Evolutionary conservation across 805 yeast genomes (phyloP).

Genomic region (Kodamaea lidongshanica): DNA sequence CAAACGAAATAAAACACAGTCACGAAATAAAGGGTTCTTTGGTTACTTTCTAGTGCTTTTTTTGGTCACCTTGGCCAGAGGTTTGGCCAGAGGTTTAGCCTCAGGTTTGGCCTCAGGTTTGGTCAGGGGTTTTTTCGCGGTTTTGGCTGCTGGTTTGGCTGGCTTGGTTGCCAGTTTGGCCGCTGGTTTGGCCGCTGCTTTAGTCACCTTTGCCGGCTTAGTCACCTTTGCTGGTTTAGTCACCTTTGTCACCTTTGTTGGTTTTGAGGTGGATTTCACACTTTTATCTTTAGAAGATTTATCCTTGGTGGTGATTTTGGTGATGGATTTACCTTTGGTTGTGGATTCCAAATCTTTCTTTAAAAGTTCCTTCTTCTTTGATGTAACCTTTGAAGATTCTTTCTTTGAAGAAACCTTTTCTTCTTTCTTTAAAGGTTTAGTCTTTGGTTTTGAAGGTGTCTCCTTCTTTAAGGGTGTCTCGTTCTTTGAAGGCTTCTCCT

Average conservation of each 20-base stretch:
- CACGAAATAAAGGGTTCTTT: slow-evolving; percentile 4
- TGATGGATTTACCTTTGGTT: too few species aligned
- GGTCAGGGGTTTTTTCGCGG: too few species aligned
- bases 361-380: slow-evolving; percentile 21
- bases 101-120: slow-evolving; percentile 9
- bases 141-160: too few species aligned
- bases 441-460: slow-evolving; percentile 4
- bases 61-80: slow-evolving; percentile 13
- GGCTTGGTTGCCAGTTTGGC: slow-evolving; percentile 13
- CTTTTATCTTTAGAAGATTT: too few species aligned
- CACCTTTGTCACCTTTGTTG: slow-evolving; percentile 1
- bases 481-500: slow-evolving; percentile 19
- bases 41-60: slow-evolving; percentile 8
- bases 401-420: slow-evolving; percentile 13
- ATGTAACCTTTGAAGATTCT: slow-evolving; percentile 24
- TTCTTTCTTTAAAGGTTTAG: slow-evolving; percentile 8
- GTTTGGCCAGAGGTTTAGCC: slow-evolving; percentile 7
- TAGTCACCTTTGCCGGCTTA: slow-evolving; percentile 13
- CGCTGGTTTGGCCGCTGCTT: slow-evolving; percentile 11
- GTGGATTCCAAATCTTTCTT: too few species aligned
- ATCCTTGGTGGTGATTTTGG: slow-evolving; percentile 1
- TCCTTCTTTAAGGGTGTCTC: slow-evolving; percentile 18
- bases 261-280: too few species aligned
- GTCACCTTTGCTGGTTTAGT: slow-evolving; percentile 4
- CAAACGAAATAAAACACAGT: too few species aligned